Base-by-base conservation (phyloP, 768 basidiomycete species). In the Thelephora aurantiotincta region DNA sequence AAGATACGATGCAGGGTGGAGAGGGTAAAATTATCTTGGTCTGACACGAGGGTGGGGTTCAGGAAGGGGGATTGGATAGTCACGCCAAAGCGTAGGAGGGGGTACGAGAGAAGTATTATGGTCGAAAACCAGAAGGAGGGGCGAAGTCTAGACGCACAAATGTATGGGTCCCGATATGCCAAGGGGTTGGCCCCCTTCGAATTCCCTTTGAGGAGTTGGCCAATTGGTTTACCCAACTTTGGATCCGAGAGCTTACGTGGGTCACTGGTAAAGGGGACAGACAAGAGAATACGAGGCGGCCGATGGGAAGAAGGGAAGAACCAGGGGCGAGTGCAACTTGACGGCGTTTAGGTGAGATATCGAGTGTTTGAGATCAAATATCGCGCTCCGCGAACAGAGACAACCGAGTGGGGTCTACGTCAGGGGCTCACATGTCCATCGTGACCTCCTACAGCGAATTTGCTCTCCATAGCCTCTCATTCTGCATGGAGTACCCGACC, bases 401-500 rank as follows among this genome's bases (percentile, higher is more conserved):
- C 19, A 42, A 26, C 23, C 16, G 11, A 30, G 26, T 4, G 26
- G 9, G 26, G 9, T 23, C 23, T 7, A 35, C 44, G 43, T 49
- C n/a, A 22, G 42, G 26, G n/a, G 60, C 72, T 58, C 51, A 91
- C 88, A 56, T 91, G 85, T 14, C 89, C 87, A 62, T 99, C 93
- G 58, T 97, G 84, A 0, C 92, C 92, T 1, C 96, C 96, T 3
- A 88, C 91, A 0, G 93, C 94, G 12, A 98, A 66, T 55, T 80
- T 82, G 38, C 91, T 69, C 59, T 97, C 93, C 71, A 87, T 74
- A 0, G 87, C 86, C 57, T 97, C 92, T 93, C 94, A 99, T 58
- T 97, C 96, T 4, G 92, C 87, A 55, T 91, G 97, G 1, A 98
- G 72, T 1, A 99, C 91, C 94, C 93, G 97, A 0, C 92, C 93